Conservation (phyloP, 2,329 filamentous ascomycete species). For the Tolypocladium sp. region DNA sequence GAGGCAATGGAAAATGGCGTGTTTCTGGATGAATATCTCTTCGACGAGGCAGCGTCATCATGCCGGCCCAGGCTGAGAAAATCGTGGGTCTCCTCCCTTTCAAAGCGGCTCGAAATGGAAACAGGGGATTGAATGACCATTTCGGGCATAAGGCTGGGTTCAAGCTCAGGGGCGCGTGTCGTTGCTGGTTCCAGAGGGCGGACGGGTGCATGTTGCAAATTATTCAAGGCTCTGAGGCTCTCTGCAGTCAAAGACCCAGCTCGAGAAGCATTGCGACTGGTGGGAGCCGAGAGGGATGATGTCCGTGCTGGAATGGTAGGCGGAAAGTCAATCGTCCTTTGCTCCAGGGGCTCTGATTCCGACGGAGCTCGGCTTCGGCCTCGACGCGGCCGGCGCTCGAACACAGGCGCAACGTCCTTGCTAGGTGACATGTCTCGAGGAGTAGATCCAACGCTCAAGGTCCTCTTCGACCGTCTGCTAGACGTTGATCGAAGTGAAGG, state of each 20-base stretch:
- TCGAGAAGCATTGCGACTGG: constrained; percentile 47
- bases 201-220: constrained; percentile 17
- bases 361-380: constrained; percentile 33
- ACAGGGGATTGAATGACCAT: neutral
- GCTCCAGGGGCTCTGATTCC: constrained; percentile 39
- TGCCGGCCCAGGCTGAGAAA: constrained; percentile 37
- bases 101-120: constrained; percentile 12
- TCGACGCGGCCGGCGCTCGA: constrained; percentile 31
- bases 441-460: constrained; percentile 41
- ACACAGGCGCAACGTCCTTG: constrained; percentile 31
- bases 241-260: constrained; percentile 29
- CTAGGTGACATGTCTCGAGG: constrained; percentile 31
- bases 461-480: constrained; percentile 45
- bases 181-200: neutral
- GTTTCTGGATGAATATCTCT: constrained; percentile 43
- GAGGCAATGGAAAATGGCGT: constrained; percentile 56
- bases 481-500: constrained; percentile 53
- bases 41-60: constrained; percentile 44
- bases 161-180: neutral
- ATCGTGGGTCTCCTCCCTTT: constrained; percentile 23
- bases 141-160: neutral
- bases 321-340: constrained; percentile 51
- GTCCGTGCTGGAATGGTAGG: constrained; percentile 46
- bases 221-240: constrained; percentile 47
- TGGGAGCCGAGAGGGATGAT: constrained; percentile 54